phyloP scores from a whole-genome alignment of 768 basidiomycete species.

The Leucocoprinus birnbaumii region DNA sequence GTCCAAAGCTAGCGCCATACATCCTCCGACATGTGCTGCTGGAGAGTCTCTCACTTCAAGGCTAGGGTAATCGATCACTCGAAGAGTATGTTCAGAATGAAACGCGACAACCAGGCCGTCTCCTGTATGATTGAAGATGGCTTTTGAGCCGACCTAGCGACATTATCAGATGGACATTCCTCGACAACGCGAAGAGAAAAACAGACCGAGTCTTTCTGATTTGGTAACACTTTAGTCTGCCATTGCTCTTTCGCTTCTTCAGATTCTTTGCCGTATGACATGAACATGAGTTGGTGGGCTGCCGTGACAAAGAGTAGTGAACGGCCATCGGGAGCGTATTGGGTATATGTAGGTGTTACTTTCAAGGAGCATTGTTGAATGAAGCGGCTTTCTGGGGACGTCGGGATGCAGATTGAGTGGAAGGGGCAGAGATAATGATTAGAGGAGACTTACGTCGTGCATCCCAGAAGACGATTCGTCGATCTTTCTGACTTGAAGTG shows the following conservation, averaged over 20 bases:
- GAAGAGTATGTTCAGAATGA: slow-evolving; percentile 60
- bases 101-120: slow-evolving; percentile 69
- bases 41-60: slow-evolving; percentile 55
- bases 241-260: slow-evolving; percentile 49
- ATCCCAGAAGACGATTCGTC: slow-evolving; percentile 80
- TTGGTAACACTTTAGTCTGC: slow-evolving; percentile 24
- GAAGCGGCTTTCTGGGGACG: slow-evolving; percentile 60
- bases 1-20: slow-evolving; percentile 71
- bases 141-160: slow-evolving; percentile 54
- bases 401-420: not conserved
- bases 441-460: slow-evolving; percentile 58
- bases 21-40: slow-evolving; percentile 81
- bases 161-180: slow-evolving; percentile 22
- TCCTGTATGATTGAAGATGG: slow-evolving; percentile 73
- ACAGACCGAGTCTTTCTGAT: slow-evolving; percentile 48
- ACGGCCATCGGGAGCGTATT: slow-evolving; percentile 71
- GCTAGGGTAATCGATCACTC: slow-evolving; percentile 68
- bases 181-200: not conserved
- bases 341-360: slow-evolving; percentile 59
- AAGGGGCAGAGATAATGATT: not conserved
- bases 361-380: slow-evolving; percentile 60
- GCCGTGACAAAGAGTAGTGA: slow-evolving; percentile 62
- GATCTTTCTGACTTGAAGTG: slow-evolving; percentile 74
- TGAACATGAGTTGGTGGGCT: slow-evolving; percentile 56
- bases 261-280: slow-evolving; percentile 51